phyloP scores from a whole-genome alignment of 371 early-diverging fungal genomes.

The Amoeboaphelidium protococcarum region DNA sequence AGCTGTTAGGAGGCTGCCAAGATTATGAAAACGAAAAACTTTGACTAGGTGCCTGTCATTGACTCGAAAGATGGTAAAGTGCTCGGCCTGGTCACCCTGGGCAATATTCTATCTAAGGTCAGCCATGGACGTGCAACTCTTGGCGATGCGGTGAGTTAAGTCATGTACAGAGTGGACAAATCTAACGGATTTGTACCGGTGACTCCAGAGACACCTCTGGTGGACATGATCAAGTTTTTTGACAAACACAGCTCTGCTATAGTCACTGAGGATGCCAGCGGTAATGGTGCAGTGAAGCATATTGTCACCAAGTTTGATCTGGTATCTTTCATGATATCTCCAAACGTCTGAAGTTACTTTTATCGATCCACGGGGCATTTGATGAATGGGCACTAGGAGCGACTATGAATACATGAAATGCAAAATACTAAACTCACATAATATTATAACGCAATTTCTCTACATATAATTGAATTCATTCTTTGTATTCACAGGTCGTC shows the following conservation, averaged over 20 bases:
- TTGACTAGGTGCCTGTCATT: conserved; percentile 84
- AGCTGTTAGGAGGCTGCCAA: conserved; percentile 48
- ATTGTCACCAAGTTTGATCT: conserved; percentile 52
- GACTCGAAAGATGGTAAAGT: conserved; percentile 30
- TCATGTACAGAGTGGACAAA: conserved; percentile 56
- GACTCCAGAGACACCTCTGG: conserved; percentile 48
- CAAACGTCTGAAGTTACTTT: too few species aligned
- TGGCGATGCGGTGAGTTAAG: conserved; percentile 33
- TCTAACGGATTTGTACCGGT: conserved; percentile 45
- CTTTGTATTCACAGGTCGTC: too few species aligned
- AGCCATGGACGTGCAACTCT: conserved; percentile 35
- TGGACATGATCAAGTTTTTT: conserved; percentile 56
- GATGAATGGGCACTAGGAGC: too few species aligned
- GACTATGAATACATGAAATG: too few species aligned
- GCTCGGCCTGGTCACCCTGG: conserved; percentile 60
- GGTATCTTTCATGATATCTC: conserved; percentile 33
- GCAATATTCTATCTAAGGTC: conserved; percentile 56
- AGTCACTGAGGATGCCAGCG: conserved; percentile 45
- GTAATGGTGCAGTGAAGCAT: conserved; percentile 43
- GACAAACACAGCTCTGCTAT: conserved; percentile 64
- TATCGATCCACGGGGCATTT: too few species aligned
- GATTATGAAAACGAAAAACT: conserved; percentile 59
- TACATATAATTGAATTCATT: too few species aligned
- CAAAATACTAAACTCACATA: too few species aligned
- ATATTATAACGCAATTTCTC: too few species aligned